A percentile compares a stretch with the other conserved stretches of the same genome.
phyloP scores from a whole-genome alignment of 352 stramenopile species.

The Pythium phragmitis region DNA sequence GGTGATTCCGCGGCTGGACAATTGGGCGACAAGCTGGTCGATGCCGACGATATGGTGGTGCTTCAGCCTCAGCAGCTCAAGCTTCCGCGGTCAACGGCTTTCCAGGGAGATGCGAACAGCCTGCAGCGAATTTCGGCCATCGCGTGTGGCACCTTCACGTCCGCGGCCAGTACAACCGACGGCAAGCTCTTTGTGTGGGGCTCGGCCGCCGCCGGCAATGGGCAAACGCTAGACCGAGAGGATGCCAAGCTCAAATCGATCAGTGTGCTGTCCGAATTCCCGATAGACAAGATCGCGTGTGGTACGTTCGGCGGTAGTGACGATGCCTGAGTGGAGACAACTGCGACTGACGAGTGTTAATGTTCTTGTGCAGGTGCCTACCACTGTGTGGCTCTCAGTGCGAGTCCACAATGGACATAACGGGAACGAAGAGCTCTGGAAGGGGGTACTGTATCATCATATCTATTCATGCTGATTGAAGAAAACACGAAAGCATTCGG shows the following conservation, averaged over 20 bases:
- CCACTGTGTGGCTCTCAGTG: conserved; percentile 57
- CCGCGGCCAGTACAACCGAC: conserved; percentile 45
- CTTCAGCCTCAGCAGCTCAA: conserved; percentile 47
- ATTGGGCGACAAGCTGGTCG: conserved; percentile 49
- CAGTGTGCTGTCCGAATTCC: conserved; percentile 43
- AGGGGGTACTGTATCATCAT: not conserved
- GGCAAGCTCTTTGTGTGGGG: conserved; percentile 75
- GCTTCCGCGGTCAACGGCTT: conserved; percentile 21
- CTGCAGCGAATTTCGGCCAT: conserved; percentile 39
- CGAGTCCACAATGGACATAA: conserved; percentile 12
- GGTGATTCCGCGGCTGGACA: conserved; percentile 74
- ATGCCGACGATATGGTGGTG: conserved; percentile 54
- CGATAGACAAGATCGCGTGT: conserved; percentile 54
- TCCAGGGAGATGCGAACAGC: conserved; percentile 21
- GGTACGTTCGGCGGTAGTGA: conserved; percentile 33
- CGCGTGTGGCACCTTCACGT: conserved; percentile 66
- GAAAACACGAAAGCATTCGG: conserved; percentile 13
- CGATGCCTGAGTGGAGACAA: not conserved
- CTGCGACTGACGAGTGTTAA: not conserved
- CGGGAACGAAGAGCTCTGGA: not conserved
- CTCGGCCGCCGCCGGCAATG: conserved; percentile 68
- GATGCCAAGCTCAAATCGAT: conserved; percentile 53
- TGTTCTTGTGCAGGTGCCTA: conserved; percentile 45
- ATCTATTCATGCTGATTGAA: conserved; percentile 5
- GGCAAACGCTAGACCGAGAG: conserved; percentile 44